These are phyloP conservation scores for Albophoma yamanashiensis DNA, from an alignment of 2,329 filamentous ascomycete species.

Conservation along the genomic window DNA sequence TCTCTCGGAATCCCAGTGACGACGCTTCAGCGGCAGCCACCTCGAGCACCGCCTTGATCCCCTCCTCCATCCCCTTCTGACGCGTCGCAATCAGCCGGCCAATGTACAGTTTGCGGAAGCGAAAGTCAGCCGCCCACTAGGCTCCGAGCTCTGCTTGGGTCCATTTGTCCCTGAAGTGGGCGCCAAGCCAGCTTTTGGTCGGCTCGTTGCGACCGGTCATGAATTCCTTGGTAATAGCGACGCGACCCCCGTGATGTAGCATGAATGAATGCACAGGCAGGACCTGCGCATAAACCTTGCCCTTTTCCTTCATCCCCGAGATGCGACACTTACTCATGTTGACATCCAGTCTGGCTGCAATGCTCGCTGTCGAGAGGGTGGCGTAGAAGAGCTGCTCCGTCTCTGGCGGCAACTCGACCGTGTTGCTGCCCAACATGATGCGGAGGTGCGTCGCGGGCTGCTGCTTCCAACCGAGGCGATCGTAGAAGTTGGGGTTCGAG, in stretches of 20 bases:
- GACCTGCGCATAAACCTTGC: slow-evolving; percentile 20
- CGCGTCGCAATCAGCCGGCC: slow-evolving; percentile 8
- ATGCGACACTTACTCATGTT: slow-evolving; percentile 15
- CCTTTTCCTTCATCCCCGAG: slow-evolving; percentile 11
- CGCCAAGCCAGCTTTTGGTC: background rate
- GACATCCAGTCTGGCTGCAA: slow-evolving; percentile 8
- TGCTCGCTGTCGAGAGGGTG: background rate
- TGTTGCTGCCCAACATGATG: slow-evolving; percentile 13
- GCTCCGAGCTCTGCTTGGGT: slow-evolving; percentile 14
- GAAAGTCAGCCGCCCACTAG: slow-evolving; percentile 26
- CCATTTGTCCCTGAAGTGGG: slow-evolving; percentile 1
- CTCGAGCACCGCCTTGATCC: slow-evolving; percentile 17
- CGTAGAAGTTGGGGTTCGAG: slow-evolving; percentile 19
- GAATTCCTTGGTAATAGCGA: slow-evolving; percentile 12
- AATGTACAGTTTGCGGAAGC: slow-evolving; percentile 8
- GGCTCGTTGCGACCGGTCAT: slow-evolving; percentile 4
- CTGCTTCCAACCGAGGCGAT: slow-evolving; percentile 21
- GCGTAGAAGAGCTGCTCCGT: slow-evolving; percentile 6
- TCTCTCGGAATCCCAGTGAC: slow-evolving; percentile 17
- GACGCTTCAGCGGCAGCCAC: slow-evolving; percentile 22
- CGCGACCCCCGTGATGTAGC: slow-evolving; percentile 21
- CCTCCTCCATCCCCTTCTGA: slow-evolving; percentile 10
- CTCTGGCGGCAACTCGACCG: slow-evolving; percentile 8
- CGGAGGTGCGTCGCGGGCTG: slow-evolving; percentile 20
- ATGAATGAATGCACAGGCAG: slow-evolving; percentile 17